These are phyloP conservation scores for Boletus sp. DNA, from an alignment of 768 basidiomycete genomes.

Conservation along the genomic window DNA sequence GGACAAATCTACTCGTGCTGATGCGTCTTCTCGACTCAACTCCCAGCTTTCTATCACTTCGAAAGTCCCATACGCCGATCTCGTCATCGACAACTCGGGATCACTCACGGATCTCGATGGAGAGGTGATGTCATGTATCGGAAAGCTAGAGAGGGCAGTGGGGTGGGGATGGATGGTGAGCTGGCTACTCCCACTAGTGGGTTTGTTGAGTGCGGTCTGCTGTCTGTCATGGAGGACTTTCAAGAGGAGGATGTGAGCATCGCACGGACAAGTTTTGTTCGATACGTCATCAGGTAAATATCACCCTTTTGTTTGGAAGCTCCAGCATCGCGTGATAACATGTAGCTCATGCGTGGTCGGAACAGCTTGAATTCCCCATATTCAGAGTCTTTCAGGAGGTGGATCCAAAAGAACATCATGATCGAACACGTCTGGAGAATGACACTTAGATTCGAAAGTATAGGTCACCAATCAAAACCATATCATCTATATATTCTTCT, in stretches of 20 bases:
- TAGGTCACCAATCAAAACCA: too few species aligned
- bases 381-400: too few species aligned
- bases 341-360: too few species aligned
- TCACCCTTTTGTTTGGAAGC: neutral
- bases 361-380: too few species aligned
- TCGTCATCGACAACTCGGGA: conserved; percentile 89
- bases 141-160: conserved; percentile 41
- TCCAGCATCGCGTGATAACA: too few species aligned
- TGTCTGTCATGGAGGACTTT: conserved; percentile 37
- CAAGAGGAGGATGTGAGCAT: conserved; percentile 13
- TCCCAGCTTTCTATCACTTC: conserved; percentile 78
- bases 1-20: conserved; percentile 61
- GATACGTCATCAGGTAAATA: neutral
- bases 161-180: conserved; percentile 63
- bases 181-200: conserved; percentile 59
- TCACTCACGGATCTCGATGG: conserved; percentile 63
- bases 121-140: conserved; percentile 39
- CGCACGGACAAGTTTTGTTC: too few species aligned
- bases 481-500: too few species aligned
- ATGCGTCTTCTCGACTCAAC: conserved; percentile 70
- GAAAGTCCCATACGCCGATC: conserved; percentile 83
- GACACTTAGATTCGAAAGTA: too few species aligned
- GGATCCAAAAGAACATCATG: too few species aligned
- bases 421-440: too few species aligned
- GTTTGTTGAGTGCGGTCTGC: conserved; percentile 46